Base-by-base conservation (phyloP, 306 rosid genomes). In the Citrullus colocynthis region DNA sequence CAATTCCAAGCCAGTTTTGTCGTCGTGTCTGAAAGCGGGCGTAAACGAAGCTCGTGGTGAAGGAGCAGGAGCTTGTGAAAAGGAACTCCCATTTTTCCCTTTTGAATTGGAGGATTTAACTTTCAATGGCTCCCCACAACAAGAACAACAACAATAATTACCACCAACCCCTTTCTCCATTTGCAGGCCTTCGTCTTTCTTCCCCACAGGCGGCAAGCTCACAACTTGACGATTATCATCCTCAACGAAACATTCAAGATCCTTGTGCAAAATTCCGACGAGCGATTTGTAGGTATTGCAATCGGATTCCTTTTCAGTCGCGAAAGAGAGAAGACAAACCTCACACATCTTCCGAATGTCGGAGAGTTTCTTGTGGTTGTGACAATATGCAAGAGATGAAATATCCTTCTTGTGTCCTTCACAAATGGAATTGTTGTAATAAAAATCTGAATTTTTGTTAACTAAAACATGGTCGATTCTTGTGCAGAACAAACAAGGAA, bases 261-360 rank as follows among this genome's bases (percentile, higher is more conserved):
- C 97, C 91, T 88, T 95, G 45, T 90, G 96, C 75, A 95, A 69
- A 82, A 92, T 89, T 69, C 97, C 97, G 2, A 92, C 89, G 1
- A 92, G 95, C 28, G 97, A 90, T 74, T 89, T 95, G 77, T 92
- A 88, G 3, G 93, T 86, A 72, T 85, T 90, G 21, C 86, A 83
- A 56, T 90, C 90, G 0, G 94, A 88, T 74, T 94, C 95, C 70
- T 77, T 90, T 65, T 88, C 90, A 0, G 91, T 89, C 9, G 97
- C 97, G 39, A 92, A 92, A 0, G 99, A 92, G 61, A 95, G 93
- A 20, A 95, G 86, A 60, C 99, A 95, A 2, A 85, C 83, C 79
- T 95, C 99, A 11, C 97, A 95, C 97, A 95, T 90, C 42, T 81
- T 89, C 54, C 89, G 82, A 41, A 92, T 88, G 41, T 95, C 92